Conservation (phyloP, 257 asterid genomes). For the Lithospermum erythrorhizon region DNA sequence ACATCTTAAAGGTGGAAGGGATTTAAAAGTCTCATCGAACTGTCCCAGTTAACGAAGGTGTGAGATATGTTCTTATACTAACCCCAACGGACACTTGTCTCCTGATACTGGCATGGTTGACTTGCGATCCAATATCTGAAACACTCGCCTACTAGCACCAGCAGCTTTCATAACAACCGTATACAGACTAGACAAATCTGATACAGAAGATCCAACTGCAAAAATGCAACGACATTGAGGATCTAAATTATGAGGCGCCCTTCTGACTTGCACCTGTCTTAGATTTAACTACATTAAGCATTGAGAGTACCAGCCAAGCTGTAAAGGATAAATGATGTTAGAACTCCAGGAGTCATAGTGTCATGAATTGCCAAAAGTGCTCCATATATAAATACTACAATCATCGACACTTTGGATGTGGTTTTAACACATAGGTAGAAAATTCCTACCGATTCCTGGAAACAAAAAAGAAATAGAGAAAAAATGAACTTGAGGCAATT, state of each 20-base stretch:
- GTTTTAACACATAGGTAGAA: constrained; percentile 69
- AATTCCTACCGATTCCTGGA: constrained; percentile 55
- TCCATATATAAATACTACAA: constrained; percentile 67
- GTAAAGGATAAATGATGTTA: constrained; percentile 77
- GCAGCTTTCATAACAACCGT: constrained; percentile 84
- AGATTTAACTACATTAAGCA: neutral
- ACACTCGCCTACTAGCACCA: constrained; percentile 87
- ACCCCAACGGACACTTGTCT: constrained; percentile 65
- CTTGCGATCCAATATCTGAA: constrained; percentile 64
- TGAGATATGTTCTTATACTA: constrained; percentile 13
- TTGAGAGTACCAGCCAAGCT: constrained; percentile 37
- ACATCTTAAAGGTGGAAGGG: no score
- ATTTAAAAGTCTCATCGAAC: no score
- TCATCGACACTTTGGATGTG: constrained; percentile 72
- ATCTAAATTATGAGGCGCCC: no score
- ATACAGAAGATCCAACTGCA: constrained; percentile 74
- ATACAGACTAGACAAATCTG: constrained; percentile 58
- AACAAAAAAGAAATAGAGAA: no score
- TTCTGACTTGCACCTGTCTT: no score
- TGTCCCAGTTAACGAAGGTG: no score
- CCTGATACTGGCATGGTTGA: constrained; percentile 68
- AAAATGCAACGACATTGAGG: neutral
- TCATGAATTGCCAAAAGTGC: constrained; percentile 68
- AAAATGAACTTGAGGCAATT: neutral
- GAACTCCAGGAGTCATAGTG: constrained; percentile 45